Percentiles rank a stretch among this genome's conserved stretches.
phyloP scores from a whole-genome alignment of 371 early-diverging fungal genomes.

The Lichtheimia corymbifera region DNA sequence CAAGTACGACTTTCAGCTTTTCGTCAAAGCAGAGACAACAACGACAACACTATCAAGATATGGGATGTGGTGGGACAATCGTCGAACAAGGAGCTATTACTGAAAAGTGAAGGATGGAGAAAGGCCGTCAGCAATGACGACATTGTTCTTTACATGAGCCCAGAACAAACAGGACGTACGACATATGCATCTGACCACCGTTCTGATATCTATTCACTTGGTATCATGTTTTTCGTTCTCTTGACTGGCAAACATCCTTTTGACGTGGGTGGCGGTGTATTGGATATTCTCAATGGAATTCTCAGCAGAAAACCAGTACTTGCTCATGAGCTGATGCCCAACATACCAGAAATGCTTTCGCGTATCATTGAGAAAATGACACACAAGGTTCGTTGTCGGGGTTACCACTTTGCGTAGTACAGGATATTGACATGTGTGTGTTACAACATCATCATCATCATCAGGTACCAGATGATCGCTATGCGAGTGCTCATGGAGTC shows the following conservation, averaged over 20 bases:
- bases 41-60: conserved; percentile 29
- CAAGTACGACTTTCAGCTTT: conserved; percentile 41
- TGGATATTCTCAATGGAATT: conserved; percentile 56
- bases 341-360: conserved; percentile 50
- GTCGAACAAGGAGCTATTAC: conserved; percentile 30
- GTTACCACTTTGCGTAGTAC: conserved; percentile 1
- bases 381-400: conserved; percentile 39
- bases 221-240: conserved; percentile 52
- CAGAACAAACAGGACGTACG: conserved; percentile 61
- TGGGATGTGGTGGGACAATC: conserved; percentile 38
- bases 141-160: conserved; percentile 37
- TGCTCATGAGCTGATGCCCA: conserved; percentile 42
- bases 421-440: not conserved
- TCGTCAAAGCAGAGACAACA: conserved; percentile 40
- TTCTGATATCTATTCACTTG: conserved; percentile 58
- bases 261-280: conserved; percentile 42
- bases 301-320: conserved; percentile 46
- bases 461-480: conserved; percentile 59
- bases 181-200: conserved; percentile 58
- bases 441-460: not conserved
- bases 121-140: conserved; percentile 37
- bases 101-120: conserved; percentile 48
- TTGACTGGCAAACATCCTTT: conserved; percentile 54
- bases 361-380: conserved; percentile 59
- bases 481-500: conserved; percentile 56